Evolutionary conservation across 2,329 filamentous ascomycete genomes (phyloP), one percentile per base, ranked within the genome.

Genomic region (Onygenales sp.): DNA sequence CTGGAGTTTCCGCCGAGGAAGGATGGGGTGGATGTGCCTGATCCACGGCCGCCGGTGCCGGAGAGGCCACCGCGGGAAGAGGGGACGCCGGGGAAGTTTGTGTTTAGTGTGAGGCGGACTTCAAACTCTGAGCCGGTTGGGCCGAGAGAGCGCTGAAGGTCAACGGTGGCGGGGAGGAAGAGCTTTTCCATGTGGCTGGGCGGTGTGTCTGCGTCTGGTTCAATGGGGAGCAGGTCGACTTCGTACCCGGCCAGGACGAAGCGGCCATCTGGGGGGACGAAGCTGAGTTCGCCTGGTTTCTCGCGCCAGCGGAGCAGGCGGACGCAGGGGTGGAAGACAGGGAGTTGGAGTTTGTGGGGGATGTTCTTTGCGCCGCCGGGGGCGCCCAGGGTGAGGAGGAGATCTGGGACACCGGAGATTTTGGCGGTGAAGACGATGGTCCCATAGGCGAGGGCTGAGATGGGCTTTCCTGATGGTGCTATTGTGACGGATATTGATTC

Each of bases 261-360:
- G 43, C 89, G 82, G 34, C 93, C 93, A 67, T 98, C 93, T 0
- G 93, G 93, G 2, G 93, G 93, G 10, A 98, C 82, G 64, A 98
- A 98, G 65, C 88, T 95, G n/a, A 98, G 76, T 59, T 95, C 87
- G 2, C 93, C 93, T 0, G 91, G 89, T 52, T 83, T 81, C 62
- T 95, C 88, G 61, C 85, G 85, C 93, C 93, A 98, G 58, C 84
- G 80, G n/a, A 86, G 86, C 2, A 98, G 75, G 14, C 93, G 80
- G 7, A 98, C 93, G 63, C 93, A 97, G 0, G 93, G 93, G 67
- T 98, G 93, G 62, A 98, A 98, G 0, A 96, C 90, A 1, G 92
- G 93, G 2, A 95, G 75, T 59, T 94, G 86, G 67, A 98, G 82
- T 37, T 91, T 80, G 57, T 80, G 82, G 13, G 76, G 79, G 48